A percentile compares a stretch with the other conserved stretches of the same genome.
Evolutionary conservation across 805 yeast genomes (phyloP).

Genomic region (Kodamaea neixiangensis): DNA sequence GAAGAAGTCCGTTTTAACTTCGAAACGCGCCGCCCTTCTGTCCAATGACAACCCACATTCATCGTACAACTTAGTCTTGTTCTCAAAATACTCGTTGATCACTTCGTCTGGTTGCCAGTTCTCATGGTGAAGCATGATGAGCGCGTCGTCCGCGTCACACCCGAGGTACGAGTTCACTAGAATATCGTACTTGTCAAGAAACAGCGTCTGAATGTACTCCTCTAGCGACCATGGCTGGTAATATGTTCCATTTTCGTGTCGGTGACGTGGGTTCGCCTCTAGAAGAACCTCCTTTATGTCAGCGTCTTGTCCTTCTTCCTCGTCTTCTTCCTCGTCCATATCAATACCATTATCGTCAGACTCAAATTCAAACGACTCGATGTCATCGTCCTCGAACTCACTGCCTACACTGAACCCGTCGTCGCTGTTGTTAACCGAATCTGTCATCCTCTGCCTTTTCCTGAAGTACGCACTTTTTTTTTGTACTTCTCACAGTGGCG

Average conservation of each 20-base stretch:
- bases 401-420: conserved; percentile 15
- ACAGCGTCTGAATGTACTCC: conserved; percentile 25
- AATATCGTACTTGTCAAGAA: conserved; percentile 22
- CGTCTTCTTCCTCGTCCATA: conserved; percentile 5
- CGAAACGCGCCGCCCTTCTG: conserved; percentile 10
- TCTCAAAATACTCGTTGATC: conserved; percentile 37
- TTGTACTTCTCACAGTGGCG: neutral
- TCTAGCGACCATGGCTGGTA: conserved; percentile 31
- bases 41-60: conserved; percentile 28
- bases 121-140: conserved; percentile 37
- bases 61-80: conserved; percentile 24
- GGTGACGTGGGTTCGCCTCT: conserved; percentile 10
- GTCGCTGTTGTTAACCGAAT: conserved; percentile 7
- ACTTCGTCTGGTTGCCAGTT: conserved; percentile 44
- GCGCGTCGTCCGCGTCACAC: conserved; percentile 31
- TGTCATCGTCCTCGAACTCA: conserved; percentile 21
- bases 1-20: conserved; percentile 25
- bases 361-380: conserved; percentile 1
- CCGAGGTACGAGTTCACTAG: conserved; percentile 25
- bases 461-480: neutral
- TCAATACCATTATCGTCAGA: neutral
- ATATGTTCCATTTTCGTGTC: conserved; percentile 11
- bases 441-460: neutral
- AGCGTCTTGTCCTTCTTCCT: conserved; percentile 6
- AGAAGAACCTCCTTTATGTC: conserved; percentile 13